Evolutionary conservation across 805 yeast species (phyloP).

Genomic region (Saccharomycopsis capsularis): DNA sequence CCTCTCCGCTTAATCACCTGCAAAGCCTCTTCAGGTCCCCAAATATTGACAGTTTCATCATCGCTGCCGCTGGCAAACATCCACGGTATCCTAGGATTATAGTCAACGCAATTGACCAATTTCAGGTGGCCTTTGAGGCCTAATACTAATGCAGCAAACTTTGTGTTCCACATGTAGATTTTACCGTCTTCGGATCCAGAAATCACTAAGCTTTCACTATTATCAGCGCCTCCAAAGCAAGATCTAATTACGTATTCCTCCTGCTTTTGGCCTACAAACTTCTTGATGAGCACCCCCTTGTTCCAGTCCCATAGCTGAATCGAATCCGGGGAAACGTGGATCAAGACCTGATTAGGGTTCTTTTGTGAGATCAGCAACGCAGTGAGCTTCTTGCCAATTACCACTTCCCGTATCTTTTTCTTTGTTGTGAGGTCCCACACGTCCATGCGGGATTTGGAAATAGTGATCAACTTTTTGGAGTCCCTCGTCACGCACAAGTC

Average conservation of each 20-base stretch:
- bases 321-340: conserved; percentile 68
- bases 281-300: conserved; percentile 49
- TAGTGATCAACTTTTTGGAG: conserved; percentile 54
- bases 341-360: conserved; percentile 37
- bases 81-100: conserved; percentile 45
- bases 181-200: conserved; percentile 81
- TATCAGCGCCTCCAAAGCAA: conserved; percentile 56
- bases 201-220: conserved; percentile 57
- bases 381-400: conserved; percentile 53
- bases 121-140: conserved; percentile 57
- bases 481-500: conserved; percentile 63
- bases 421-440: conserved; percentile 48
- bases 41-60: conserved; percentile 62
- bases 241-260: conserved; percentile 65
- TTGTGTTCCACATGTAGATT: conserved; percentile 71
- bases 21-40: conserved; percentile 37
- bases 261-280: conserved; percentile 68
- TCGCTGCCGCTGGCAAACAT: conserved; percentile 84
- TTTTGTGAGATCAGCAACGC: conserved; percentile 51
- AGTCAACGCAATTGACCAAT: conserved; percentile 70
- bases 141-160: conserved; percentile 58
- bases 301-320: conserved; percentile 75
- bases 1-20: neutral
- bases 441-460: conserved; percentile 56
- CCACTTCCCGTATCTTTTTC: conserved; percentile 38